phyloP scores from a whole-genome alignment of 345 rosid genomes.

The Orychophragmus violaceus region DNA sequence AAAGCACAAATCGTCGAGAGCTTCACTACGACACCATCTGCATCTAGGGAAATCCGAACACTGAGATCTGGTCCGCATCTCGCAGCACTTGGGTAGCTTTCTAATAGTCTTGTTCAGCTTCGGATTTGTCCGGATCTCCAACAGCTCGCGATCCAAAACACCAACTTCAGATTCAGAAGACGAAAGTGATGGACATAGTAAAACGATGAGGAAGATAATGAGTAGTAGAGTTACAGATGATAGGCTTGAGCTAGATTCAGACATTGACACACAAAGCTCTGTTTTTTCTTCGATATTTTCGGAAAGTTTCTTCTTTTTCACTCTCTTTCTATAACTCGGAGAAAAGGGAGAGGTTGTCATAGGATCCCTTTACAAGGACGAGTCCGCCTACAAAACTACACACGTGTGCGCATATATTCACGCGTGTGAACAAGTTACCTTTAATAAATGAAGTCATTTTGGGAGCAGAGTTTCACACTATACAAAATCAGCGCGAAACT shows the following conservation, averaged over 20 bases:
- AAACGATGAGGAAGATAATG: slow-evolving; percentile 11
- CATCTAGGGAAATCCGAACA: slow-evolving; percentile 53
- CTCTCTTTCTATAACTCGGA: background rate
- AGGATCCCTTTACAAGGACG: background rate
- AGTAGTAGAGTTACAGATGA: slow-evolving; percentile 1
- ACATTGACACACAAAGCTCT: slow-evolving; percentile 10
- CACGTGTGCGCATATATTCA: slow-evolving; percentile 4
- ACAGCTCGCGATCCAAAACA: slow-evolving; percentile 31
- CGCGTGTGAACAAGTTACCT: slow-evolving; percentile 3
- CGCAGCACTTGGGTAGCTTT: slow-evolving; percentile 50
- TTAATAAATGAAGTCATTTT: background rate
- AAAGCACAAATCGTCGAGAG: slow-evolving; percentile 73
- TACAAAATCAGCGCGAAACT: no score
- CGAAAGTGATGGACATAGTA: slow-evolving; percentile 18
- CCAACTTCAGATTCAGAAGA: slow-evolving; percentile 3
- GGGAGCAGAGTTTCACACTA: no score
- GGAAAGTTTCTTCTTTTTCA: slow-evolving; percentile 12
- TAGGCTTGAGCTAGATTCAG: slow-evolving; percentile 27
- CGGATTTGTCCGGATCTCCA: slow-evolving; percentile 30
- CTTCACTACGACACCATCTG: slow-evolving; percentile 76
- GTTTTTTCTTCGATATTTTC: background rate
- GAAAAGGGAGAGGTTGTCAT: background rate
- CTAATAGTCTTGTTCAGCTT: slow-evolving; percentile 21
- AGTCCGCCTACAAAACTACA: background rate
- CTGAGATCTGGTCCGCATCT: slow-evolving; percentile 52